Evolutionary conservation across 1,284 basidiomycete species (phyloP).

Genomic region (Melampsora americana): DNA sequence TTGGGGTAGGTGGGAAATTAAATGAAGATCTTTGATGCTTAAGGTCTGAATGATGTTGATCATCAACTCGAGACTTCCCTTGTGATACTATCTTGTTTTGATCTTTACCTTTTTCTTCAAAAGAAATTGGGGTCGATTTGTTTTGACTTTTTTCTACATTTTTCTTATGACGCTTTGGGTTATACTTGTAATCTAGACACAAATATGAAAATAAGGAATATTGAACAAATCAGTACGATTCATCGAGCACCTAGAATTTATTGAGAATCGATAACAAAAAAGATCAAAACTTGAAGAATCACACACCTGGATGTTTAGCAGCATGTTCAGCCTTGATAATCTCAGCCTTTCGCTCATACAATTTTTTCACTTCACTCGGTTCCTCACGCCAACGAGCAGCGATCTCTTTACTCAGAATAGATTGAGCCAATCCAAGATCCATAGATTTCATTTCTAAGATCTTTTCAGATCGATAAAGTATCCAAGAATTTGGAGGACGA

Average conservation of each 20-base stretch:
- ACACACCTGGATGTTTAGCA: conserved; percentile 40
- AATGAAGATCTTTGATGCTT: not conserved
- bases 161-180: not conserved
- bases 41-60: not conserved
- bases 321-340: conserved; percentile 41
- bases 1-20: not conserved
- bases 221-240: not conserved
- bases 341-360: conserved; percentile 40
- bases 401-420: conserved; percentile 43
- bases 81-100: not conserved
- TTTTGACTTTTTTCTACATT: not conserved
- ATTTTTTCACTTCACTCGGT: conserved; percentile 19
- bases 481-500: conserved; percentile 43
- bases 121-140: not conserved
- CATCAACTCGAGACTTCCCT: not conserved
- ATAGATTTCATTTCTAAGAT: conserved; percentile 29
- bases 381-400: conserved; percentile 39
- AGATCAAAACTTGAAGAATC: not conserved
- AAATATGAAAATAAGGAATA: not conserved
- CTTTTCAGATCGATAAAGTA: conserved; percentile 42
- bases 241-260: not conserved
- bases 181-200: not conserved
- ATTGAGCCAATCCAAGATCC: conserved; percentile 36
- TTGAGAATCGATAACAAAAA: not conserved
- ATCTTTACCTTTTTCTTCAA: not conserved